Percentiles rank a stretch among this genome's conserved stretches.
Conservation (phyloP, 306 rosid species). For the Cucurbita maxima region DNA sequence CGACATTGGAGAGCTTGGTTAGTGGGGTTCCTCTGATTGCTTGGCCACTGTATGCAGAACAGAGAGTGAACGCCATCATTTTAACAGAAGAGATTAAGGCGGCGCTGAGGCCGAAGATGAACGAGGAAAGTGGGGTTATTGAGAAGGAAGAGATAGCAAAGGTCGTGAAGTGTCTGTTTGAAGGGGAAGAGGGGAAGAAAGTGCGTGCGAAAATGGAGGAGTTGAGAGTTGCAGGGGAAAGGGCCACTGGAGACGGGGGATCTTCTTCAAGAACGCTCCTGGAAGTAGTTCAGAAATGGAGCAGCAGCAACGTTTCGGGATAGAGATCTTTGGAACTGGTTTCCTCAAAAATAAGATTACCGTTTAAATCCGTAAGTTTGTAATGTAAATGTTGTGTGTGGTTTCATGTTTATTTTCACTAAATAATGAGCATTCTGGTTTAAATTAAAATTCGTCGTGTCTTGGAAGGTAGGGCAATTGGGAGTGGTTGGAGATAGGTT, state of each 20-base stretch:
- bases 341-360: too few relatives aligned
- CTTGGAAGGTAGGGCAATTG: too few relatives aligned
- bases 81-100: constrained; percentile 24
- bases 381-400: too few relatives aligned
- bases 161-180: constrained; percentile 36
- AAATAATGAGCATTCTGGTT: too few relatives aligned
- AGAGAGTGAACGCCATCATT: constrained; percentile 42
- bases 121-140: constrained; percentile 25
- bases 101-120: constrained; percentile 22
- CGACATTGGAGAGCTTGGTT: constrained; percentile 35
- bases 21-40: constrained; percentile 51
- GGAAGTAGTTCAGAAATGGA: constrained; percentile 33
- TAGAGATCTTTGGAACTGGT: too few relatives aligned
- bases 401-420: too few relatives aligned
- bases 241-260: constrained; percentile 24
- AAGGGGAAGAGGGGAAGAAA: constrained; percentile 63
- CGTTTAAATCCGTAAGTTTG: too few relatives aligned
- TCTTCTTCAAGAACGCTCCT: constrained; percentile 30
- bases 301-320: not conserved
- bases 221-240: constrained; percentile 35
- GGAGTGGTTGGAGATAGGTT: too few relatives aligned
- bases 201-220: constrained; percentile 36
- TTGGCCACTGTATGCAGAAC: constrained; percentile 79
- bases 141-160: constrained; percentile 34
- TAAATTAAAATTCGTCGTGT: too few relatives aligned